phyloP scores from a whole-genome alignment of 176 grass and related monocot genomes.

The Aegilops bicornis region DNA sequence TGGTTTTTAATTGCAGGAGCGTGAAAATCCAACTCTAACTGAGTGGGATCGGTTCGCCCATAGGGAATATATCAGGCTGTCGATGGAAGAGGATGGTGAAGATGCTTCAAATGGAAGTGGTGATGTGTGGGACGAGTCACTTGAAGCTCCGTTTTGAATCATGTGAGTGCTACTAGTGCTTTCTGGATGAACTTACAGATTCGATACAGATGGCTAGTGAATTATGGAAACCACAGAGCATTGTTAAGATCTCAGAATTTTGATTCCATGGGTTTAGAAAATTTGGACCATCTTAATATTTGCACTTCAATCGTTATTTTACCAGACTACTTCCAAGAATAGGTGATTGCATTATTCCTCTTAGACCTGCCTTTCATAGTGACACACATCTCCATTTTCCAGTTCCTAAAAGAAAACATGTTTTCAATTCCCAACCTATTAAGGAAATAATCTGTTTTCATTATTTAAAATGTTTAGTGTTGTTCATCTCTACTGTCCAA shows the following conservation, averaged over 20 bases:
- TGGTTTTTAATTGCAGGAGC: conserved; percentile 57
- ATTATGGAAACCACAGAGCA: background rate
- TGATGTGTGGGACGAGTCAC: conserved; percentile 99
- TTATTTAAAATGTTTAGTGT: background rate
- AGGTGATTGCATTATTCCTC: background rate
- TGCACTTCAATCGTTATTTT: background rate
- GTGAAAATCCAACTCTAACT: conserved; percentile 93
- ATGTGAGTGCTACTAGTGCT: conserved; percentile 44
- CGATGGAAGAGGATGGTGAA: conserved; percentile 99
- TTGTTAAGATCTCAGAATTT: background rate
- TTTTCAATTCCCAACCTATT: background rate
- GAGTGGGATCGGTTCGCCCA: conserved; percentile 99
- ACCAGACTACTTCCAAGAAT: background rate
- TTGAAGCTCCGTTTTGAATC: conserved; percentile 91
- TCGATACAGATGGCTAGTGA: background rate
- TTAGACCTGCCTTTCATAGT: background rate
- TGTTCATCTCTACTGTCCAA: background rate
- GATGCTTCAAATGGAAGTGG: conserved; percentile 99
- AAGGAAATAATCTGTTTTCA: background rate
- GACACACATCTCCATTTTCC: background rate
- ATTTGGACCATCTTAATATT: background rate
- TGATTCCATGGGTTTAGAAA: background rate
- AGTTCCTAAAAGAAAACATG: background rate
- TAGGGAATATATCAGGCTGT: conserved; percentile 96
- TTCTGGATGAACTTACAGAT: conserved; percentile 1